These are phyloP conservation scores for Penicillium sp. DNA, from an alignment of 2,329 filamentous ascomycete genomes.

Conservation along the genomic window DNA sequence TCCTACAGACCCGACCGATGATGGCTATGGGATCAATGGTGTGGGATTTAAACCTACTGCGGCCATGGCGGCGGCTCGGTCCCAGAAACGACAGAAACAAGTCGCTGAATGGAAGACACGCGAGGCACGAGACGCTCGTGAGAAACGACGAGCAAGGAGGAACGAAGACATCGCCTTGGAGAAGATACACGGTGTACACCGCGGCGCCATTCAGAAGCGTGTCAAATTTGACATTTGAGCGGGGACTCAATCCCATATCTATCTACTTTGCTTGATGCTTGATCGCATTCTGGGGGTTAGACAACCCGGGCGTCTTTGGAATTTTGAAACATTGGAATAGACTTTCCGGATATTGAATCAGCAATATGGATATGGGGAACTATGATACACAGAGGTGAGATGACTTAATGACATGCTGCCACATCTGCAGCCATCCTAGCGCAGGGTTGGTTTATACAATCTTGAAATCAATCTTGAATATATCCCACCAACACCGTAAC, in stretches of 20 bases:
- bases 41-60: conserved; percentile 63
- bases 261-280: not conserved
- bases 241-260: not conserved
- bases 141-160: conserved; percentile 55
- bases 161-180: conserved; percentile 28
- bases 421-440: conserved; percentile 2
- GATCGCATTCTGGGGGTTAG: not conserved
- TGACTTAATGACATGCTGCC: conserved; percentile 24
- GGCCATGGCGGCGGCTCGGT: conserved; percentile 56
- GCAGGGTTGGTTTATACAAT: conserved; percentile 23
- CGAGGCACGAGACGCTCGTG: conserved; percentile 58
- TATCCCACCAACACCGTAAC: conserved; percentile 33
- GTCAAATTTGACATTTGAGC: conserved; percentile 41
- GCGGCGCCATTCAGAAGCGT: conserved; percentile 36
- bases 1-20: conserved; percentile 56
- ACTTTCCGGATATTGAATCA: conserved; percentile 1
- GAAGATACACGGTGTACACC: conserved; percentile 27
- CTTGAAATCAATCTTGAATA: conserved; percentile 7
- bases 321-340: conserved; percentile 6
- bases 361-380: conserved; percentile 16
- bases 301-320: conserved; percentile 3
- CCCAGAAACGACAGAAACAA: conserved; percentile 57
- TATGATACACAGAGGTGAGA: conserved; percentile 28
- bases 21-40: conserved; percentile 63
- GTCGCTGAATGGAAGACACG: conserved; percentile 59